Evolutionary conservation across 306 rosid species (phyloP), one percentile per base, ranked within the genome.

Genomic region (Astragalus membranaceus): DNA sequence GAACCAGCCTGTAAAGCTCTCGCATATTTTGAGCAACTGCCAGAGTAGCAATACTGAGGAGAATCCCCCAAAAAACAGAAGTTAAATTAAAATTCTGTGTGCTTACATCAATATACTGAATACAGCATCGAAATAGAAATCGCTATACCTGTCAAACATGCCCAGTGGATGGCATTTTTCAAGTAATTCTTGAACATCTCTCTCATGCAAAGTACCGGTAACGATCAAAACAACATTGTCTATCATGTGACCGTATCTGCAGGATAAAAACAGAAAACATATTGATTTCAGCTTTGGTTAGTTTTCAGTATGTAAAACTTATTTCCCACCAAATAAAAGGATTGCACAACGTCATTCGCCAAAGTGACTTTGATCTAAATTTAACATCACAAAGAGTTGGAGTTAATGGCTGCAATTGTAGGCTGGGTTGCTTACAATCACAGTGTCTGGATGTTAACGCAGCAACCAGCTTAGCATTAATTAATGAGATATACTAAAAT

Each of bases 1-100:
- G 99, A 49, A 94, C 99, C 82, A 94, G 69, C 82, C 99, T 85
- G 78, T 94, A 94, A 57, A 94, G 99, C 82, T 94, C 99, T 23
- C 99, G 82, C 99, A 94, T 94, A 79, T 91, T 94, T 81, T 94
- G 99, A 23, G 99, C 97, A 64, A 91, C 99, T 43, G 97, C 99
- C 81, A 94, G 82, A 50, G 97, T 88, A 74, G 97, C 99, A 88
- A 94, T 94, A 81, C 99, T 94, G 91, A 69, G 48, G 82, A 79
- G 78, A 58, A 64, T 50, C 14, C 55, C 46, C 53, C 3, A 62
- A 26, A 10, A 66, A 5, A 6, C 14, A 16, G 65, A 26, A n/a
- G n/a, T 33, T 10, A 5, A 63, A 53, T 69, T 58, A 59, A 68
- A 35, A 53, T 23, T 64, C 37, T 35, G 39, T 7, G 5, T 13